Percentiles rank a stretch among this genome's conserved stretches.
phyloP scores from a whole-genome alignment of 176 grass and related monocot genomes.

The Melocanna baccifera region DNA sequence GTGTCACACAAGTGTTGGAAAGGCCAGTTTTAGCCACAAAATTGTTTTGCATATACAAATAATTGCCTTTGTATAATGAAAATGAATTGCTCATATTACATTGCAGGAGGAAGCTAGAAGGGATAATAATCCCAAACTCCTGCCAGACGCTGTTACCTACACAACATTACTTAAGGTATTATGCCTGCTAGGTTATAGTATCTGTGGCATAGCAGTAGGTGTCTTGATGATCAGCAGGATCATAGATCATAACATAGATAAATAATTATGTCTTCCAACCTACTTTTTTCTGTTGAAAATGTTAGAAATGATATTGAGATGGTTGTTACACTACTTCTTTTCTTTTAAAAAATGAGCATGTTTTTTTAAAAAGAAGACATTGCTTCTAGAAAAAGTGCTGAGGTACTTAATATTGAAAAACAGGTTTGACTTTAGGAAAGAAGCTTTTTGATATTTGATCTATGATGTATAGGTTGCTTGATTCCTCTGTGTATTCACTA shows the following conservation, averaged over 20 bases:
- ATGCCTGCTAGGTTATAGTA: background rate
- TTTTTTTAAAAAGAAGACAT: background rate
- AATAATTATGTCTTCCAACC: background rate
- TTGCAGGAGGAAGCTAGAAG: slow-evolving; percentile 80
- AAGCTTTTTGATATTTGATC: background rate
- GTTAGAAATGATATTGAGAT: background rate
- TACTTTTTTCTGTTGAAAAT: background rate
- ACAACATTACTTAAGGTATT: slow-evolving; percentile 86
- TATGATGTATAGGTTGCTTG: background rate
- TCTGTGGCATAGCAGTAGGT: background rate
- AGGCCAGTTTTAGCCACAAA: slow-evolving; percentile 85
- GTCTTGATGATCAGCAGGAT: background rate
- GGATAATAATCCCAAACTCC: slow-evolving; percentile 52
- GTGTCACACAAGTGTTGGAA: slow-evolving; percentile 81
- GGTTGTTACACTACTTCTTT: background rate
- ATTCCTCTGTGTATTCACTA: background rate
- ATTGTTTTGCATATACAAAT: slow-evolving; percentile 28
- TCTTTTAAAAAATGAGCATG: background rate
- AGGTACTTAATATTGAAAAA: slow-evolving; percentile 11
- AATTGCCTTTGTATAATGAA: slow-evolving; percentile 24
- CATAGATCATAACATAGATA: too few relatives aligned
- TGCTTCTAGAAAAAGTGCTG: background rate
- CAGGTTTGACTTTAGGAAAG: background rate
- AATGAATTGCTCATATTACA: slow-evolving; percentile 41
- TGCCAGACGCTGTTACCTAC: slow-evolving; percentile 85